Percentiles rank a stretch among this genome's conserved stretches.
phyloP scores from a whole-genome alignment of 305 asterid species.

The Fraxinus angustifolia region DNA sequence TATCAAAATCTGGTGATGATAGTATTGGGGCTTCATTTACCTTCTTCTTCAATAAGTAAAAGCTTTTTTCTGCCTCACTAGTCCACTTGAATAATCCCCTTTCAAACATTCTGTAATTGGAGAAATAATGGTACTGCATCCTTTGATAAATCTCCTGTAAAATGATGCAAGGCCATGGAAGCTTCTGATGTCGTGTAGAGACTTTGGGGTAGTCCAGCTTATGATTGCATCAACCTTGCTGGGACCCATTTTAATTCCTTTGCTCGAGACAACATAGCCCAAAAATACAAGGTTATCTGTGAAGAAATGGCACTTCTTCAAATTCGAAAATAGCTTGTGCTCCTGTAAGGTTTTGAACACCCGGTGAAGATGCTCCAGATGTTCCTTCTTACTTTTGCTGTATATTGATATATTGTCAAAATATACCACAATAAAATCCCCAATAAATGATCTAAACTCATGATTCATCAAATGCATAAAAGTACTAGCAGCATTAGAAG shows the following conservation, averaged over 20 bases:
- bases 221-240: not conserved
- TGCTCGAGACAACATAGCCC: not conserved
- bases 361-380: not conserved
- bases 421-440: conserved; percentile 19
- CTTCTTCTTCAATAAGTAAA: too few relatives aligned
- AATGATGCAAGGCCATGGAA: not conserved
- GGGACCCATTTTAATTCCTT: not conserved
- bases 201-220: not conserved
- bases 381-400: not conserved
- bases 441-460: not conserved
- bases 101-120: not conserved
- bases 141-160: too few relatives aligned
- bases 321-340: not conserved
- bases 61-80: not conserved
- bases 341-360: not conserved
- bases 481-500: conserved; percentile 17
- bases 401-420: conserved; percentile 6
- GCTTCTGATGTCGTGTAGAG: not conserved
- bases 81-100: not conserved
- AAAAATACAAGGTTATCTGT: not conserved
- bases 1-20: not conserved
- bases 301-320: not conserved
- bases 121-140: too few relatives aligned
- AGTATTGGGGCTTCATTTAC: not conserved
- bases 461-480: not conserved